Conservation (phyloP, 148 eudicot genomes). For the Amaranthus hypochondriacus region DNA sequence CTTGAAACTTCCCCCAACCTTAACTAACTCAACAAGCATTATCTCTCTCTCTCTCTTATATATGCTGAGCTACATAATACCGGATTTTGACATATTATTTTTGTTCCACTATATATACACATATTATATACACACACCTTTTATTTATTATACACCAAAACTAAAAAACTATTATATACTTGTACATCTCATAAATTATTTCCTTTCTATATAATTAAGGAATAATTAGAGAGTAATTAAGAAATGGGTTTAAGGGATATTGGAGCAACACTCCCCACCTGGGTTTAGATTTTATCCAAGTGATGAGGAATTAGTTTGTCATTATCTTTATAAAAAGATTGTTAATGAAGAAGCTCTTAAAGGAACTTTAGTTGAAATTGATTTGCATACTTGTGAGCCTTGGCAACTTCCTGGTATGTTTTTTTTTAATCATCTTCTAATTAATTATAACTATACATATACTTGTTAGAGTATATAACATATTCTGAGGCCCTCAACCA, state of each 20-base stretch:
- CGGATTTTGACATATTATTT: slow-evolving; percentile 22
- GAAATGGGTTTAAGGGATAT: slow-evolving; percentile 75
- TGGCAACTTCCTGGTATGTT: slow-evolving; percentile 96
- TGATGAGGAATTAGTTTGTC: slow-evolving; percentile 90
- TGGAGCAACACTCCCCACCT: slow-evolving; percentile 84
- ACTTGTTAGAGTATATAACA: no score
- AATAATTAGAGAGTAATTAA: background rate
- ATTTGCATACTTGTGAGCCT: slow-evolving; percentile 88
- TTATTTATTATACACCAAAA: slow-evolving; percentile 10
- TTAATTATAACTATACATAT: background rate
- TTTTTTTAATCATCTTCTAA: background rate
- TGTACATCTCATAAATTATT: background rate
- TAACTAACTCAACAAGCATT: slow-evolving; percentile 57
- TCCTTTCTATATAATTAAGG: background rate
- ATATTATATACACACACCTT: background rate
- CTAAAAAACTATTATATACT: no score
- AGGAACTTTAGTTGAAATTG: slow-evolving; percentile 79
- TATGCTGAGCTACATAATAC: background rate
- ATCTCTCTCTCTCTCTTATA: slow-evolving; percentile 18
- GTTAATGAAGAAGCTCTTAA: slow-evolving; percentile 56
- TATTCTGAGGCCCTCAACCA: no score
- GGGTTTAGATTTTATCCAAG: slow-evolving; percentile 92
- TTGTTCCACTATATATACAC: slow-evolving; percentile 17
- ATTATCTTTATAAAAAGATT: slow-evolving; percentile 75
- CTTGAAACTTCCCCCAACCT: slow-evolving; percentile 47